These are phyloP conservation scores for Venturia effusa DNA, from an alignment of 2,329 filamentous ascomycete species.

Conservation along the genomic window DNA sequence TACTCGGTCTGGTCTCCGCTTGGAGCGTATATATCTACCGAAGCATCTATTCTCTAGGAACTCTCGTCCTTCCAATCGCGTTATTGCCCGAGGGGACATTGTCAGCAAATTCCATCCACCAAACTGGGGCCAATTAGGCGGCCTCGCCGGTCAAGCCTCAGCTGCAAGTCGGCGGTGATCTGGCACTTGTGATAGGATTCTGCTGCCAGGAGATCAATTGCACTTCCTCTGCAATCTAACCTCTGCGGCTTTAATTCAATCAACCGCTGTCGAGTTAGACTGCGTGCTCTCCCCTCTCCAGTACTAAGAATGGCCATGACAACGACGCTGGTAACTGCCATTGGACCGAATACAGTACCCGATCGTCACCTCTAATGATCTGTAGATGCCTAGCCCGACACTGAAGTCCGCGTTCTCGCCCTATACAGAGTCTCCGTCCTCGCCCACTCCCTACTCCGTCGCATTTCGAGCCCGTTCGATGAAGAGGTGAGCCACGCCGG, in stretches of 20 bases:
- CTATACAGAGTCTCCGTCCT: slow-evolving; percentile 41
- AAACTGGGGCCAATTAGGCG: slow-evolving; percentile 1
- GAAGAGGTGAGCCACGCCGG: slow-evolving; percentile 25
- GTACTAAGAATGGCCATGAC: slow-evolving; percentile 9
- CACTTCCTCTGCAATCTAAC: background rate
- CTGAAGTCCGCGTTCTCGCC: slow-evolving; percentile 38
- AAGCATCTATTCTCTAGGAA: no score
- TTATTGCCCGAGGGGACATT: background rate
- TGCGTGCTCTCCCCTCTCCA: background rate
- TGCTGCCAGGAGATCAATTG: background rate
- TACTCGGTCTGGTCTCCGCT: background rate
- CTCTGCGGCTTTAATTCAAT: background rate
- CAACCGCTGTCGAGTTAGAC: background rate
- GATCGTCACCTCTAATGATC: background rate
- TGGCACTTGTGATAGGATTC: slow-evolving; percentile 2
- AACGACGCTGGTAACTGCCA: slow-evolving; percentile 9
- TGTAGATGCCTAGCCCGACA: slow-evolving; percentile 13
- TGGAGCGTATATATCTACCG: background rate
- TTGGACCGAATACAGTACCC: background rate
- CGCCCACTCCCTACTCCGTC: slow-evolving; percentile 33
- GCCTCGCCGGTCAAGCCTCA: slow-evolving; percentile 3
- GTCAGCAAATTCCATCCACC: background rate
- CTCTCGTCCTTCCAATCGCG: background rate
- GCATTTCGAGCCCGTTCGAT: slow-evolving; percentile 23
- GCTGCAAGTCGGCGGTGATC: background rate